These are phyloP conservation scores for Neonectria neomacrospora DNA, from an alignment of 2,329 filamentous ascomycete species.

Conservation along the genomic window DNA sequence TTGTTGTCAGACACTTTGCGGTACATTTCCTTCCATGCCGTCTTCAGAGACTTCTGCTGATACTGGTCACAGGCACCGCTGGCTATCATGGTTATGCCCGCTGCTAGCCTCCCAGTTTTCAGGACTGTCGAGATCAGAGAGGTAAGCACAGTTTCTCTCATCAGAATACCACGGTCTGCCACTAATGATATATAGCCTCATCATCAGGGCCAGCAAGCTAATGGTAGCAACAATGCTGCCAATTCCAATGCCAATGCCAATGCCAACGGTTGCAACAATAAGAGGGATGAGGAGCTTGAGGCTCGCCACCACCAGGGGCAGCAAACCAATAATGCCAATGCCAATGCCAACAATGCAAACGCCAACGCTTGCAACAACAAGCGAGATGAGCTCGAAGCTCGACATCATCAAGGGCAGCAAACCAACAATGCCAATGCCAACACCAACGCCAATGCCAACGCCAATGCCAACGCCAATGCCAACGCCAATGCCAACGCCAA, in stretches of 20 bases:
- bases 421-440: conserved; percentile 1
- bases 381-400: conserved; percentile 11
- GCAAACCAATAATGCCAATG: conserved; percentile 2
- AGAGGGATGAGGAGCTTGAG: conserved; percentile 14
- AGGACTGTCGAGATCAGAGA: conserved; percentile 2
- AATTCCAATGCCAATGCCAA: neutral
- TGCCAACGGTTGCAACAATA: conserved; percentile 5
- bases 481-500: neutral
- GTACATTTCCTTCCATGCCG: neutral
- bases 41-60: neutral
- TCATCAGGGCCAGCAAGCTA: conserved; percentile 8
- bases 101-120: neutral
- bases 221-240: neutral
- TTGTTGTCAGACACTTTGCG: conserved; percentile 2
- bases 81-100: conserved; percentile 15
- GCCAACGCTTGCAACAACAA: conserved; percentile 10
- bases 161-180: neutral
- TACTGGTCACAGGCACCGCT: neutral
- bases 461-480: neutral
- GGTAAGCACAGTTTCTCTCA: neutral
- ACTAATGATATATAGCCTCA: conserved; percentile 14
- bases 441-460: neutral
- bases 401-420: conserved; percentile 16
- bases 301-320: conserved; percentile 17
- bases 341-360: neutral